A percentile compares a stretch with the other conserved stretches of the same genome.
These are phyloP conservation scores for Pseudophaeomoniella oleicola DNA, from an alignment of 2,329 filamentous ascomycete species.

Conservation along the genomic window DNA sequence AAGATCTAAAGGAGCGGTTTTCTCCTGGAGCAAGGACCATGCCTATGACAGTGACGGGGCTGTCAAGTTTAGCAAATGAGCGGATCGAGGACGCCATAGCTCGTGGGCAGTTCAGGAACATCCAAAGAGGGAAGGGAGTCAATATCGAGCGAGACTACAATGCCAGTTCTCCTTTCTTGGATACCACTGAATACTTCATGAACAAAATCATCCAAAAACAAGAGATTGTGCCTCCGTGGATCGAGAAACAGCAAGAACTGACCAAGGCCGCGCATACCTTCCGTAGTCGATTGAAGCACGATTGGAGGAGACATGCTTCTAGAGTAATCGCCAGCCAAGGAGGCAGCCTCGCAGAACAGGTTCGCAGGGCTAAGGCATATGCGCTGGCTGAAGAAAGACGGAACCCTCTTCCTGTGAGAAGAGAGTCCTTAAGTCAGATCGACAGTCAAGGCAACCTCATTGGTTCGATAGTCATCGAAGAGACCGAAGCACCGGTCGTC, in stretches of 20 bases:
- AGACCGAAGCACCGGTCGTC: slow-evolving; percentile 10
- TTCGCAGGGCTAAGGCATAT: slow-evolving; percentile 55
- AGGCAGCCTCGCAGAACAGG: slow-evolving; percentile 59
- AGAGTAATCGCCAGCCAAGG: slow-evolving; percentile 64
- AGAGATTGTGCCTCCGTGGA: slow-evolving; percentile 93
- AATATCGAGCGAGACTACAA: slow-evolving; percentile 57
- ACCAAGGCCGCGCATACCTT: slow-evolving; percentile 55
- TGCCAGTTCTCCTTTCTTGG: slow-evolving; percentile 75
- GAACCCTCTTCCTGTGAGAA: slow-evolving; percentile 22
- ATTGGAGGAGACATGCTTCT: slow-evolving; percentile 76
- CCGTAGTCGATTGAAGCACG: slow-evolving; percentile 55
- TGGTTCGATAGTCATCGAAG: slow-evolving; percentile 22
- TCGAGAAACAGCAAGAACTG: slow-evolving; percentile 93
- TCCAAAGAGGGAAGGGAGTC: slow-evolving; percentile 65
- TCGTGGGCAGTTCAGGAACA: slow-evolving; percentile 74
- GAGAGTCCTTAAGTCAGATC: slow-evolving; percentile 29
- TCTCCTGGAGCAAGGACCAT: slow-evolving; percentile 55
- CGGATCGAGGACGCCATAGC: slow-evolving; percentile 89
- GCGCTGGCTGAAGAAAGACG: slow-evolving; percentile 52
- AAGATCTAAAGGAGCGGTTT: slow-evolving; percentile 70
- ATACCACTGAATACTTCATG: slow-evolving; percentile 95
- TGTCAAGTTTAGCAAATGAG: slow-evolving; percentile 77
- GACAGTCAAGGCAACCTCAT: slow-evolving; percentile 28
- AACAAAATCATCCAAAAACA: slow-evolving; percentile 97
- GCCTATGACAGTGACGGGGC: slow-evolving; percentile 61